A percentile compares a stretch with the other conserved stretches of the same genome.
phyloP scores from a whole-genome alignment of 768 basidiomycete species.

The Butyriboletus loyo region DNA sequence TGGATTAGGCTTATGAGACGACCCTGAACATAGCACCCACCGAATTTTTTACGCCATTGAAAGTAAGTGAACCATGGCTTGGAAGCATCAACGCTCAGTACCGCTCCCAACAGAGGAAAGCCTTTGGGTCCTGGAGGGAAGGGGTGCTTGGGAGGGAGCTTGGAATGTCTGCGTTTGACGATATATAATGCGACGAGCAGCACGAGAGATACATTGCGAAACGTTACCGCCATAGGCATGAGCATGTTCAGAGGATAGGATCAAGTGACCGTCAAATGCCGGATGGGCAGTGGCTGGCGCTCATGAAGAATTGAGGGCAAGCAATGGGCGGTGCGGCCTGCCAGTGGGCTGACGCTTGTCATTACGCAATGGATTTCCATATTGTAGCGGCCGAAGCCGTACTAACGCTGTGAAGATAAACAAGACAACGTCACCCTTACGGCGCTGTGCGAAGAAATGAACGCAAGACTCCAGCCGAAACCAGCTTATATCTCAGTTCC shows the following conservation, averaged over 20 bases:
- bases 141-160: constrained; percentile 5
- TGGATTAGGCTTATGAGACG: not conserved
- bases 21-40: constrained; percentile 4
- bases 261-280: not conserved
- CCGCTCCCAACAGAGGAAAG: constrained; percentile 33
- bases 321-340: not conserved
- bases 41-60: constrained; percentile 29
- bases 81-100: constrained; percentile 24
- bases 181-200: constrained; percentile 16
- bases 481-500: no score
- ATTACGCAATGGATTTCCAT: no score
- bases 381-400: no score
- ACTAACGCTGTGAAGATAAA: no score
- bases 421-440: no score
- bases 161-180: not conserved
- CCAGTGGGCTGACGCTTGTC: no score
- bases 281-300: not conserved
- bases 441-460: no score
- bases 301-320: not conserved
- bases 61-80: constrained; percentile 34
- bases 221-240: not conserved
- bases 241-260: not conserved
- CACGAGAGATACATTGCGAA: constrained; percentile 1
- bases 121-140: constrained; percentile 53
- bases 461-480: no score